Evolutionary conservation across 75 land plant genomes (phyloP), one percentile per base, ranked within the genome.

Genomic region (Gnetum montanum): DNA sequence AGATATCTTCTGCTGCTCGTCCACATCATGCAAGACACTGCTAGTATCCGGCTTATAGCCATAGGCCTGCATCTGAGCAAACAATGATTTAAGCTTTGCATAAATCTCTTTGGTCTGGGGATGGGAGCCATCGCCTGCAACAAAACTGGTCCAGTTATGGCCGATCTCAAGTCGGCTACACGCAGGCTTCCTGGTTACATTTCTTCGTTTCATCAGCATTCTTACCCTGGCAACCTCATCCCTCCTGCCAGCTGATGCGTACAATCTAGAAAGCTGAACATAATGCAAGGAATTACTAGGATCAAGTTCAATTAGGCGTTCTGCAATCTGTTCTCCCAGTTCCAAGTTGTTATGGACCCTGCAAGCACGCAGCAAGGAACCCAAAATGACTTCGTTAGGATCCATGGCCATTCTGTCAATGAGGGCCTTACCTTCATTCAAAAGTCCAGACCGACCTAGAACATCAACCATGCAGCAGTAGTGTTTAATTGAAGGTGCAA

Each of bases 381-480:
- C 46, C 62, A 18, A 60, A 8, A 30, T 29, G 2, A 60, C 22
- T 23, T 18, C 18, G 46, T 60, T 46, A 26, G 49, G 62, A 30
- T n/a, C 19, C 12, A 45, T 45, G 13, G 62, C 56, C 62, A 60
- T 60, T 15, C 16, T 40, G 54, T 45, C 31, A 25, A 60, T 46
- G 30, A 60, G 31, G 7, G 8, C 24, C 11, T 23, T 46, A 40
- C 26, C 62, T 29, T 60, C 62, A 28, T 60, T 40, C 51, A 60
- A 20, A 47, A 54, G 22, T 4, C 52, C 52, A 43, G 62, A 20
- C 19, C 62, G 62, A 26, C 62, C 62, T 30, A 60, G 62, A 60
- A 60, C 26, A 24, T 60, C 62, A 46, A 60, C 22, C 22, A 60
- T 48, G 19, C 62, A 60, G 16, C 41, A 43, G 18, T 49, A 60